A percentile compares a stretch with the other conserved stretches of the same genome.
These are phyloP conservation scores for Solanum neorickii DNA, from an alignment of 257 asterid species.

Conservation along the genomic window DNA sequence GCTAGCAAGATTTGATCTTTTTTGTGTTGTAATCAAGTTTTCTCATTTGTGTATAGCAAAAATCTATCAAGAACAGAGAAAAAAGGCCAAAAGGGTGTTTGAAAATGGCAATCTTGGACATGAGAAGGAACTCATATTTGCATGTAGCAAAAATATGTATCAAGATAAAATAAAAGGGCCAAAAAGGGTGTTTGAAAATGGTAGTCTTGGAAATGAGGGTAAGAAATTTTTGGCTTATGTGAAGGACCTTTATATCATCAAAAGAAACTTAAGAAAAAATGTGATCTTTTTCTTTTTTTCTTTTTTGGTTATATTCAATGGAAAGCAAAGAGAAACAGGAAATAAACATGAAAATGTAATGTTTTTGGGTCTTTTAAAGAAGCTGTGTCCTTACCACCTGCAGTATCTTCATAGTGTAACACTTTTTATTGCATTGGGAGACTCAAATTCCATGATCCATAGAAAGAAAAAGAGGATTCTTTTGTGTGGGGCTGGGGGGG, in stretches of 20 bases:
- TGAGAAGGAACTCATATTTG: background rate
- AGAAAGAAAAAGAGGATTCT: conserved; percentile 4
- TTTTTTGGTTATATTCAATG: background rate
- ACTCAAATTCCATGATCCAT: conserved; percentile 54
- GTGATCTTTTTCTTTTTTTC: background rate
- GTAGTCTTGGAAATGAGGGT: background rate
- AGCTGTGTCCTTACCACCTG: conserved; percentile 1
- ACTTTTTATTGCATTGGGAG: conserved; percentile 29
- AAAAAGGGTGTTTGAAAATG: background rate
- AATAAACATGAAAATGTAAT: conserved; percentile 4
- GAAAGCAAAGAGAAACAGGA: conserved; percentile 6
- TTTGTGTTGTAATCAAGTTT: background rate
- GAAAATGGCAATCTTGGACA: background rate
- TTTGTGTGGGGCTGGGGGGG: background rate
- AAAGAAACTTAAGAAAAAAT: background rate
- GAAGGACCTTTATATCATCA: background rate
- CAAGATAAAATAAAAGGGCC: background rate
- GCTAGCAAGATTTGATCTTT: background rate
- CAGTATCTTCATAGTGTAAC: conserved; percentile 6
- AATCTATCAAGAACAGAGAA: background rate
- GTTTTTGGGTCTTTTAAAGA: conserved; percentile 17
- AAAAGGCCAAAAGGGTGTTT: background rate
- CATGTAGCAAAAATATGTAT: background rate
- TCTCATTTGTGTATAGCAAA: background rate
- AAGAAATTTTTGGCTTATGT: background rate